These are phyloP conservation scores for Saccharomyces paradoxus DNA, from an alignment of 805 yeast genomes.

Conservation along the genomic window DNA sequence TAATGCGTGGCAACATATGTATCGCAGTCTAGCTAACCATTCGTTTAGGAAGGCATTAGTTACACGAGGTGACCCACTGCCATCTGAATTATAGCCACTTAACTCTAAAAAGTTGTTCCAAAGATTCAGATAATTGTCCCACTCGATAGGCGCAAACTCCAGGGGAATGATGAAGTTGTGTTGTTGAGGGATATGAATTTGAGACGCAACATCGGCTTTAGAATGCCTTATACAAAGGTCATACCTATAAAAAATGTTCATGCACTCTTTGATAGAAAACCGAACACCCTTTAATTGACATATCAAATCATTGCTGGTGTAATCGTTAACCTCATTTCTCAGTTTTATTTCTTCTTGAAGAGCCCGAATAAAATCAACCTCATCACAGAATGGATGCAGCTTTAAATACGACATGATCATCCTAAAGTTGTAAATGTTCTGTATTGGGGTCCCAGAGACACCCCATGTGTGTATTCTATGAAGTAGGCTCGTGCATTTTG, in stretches of 20 bases:
- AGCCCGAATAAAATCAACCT: slow-evolving; percentile 12
- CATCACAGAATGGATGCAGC: slow-evolving; percentile 52
- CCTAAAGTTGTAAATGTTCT: slow-evolving; percentile 56
- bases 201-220: slow-evolving; percentile 69
- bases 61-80: slow-evolving; percentile 43
- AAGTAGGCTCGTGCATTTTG: slow-evolving; percentile 68
- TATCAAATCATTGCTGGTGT: neutral
- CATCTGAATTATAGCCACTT: slow-evolving; percentile 44
- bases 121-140: slow-evolving; percentile 65
- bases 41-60: slow-evolving; percentile 50
- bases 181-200: slow-evolving; percentile 75
- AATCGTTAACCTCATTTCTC: slow-evolving; percentile 4
- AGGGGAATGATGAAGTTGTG: slow-evolving; percentile 57
- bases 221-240: slow-evolving; percentile 65
- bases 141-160: slow-evolving; percentile 77
- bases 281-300: slow-evolving; percentile 14
- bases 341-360: slow-evolving; percentile 6
- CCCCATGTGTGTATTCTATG: slow-evolving; percentile 94
- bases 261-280: slow-evolving; percentile 36
- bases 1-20: slow-evolving; percentile 75
- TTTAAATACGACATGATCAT: slow-evolving; percentile 64
- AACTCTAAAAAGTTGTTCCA: slow-evolving; percentile 50
- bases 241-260: slow-evolving; percentile 43
- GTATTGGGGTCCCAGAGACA: slow-evolving; percentile 90
- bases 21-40: slow-evolving; percentile 66